Percentiles rank a stretch among this genome's conserved stretches.
Evolutionary conservation across 495 filamentous ascomycete species (phyloP).

Genomic region (Xylaria scruposa): DNA sequence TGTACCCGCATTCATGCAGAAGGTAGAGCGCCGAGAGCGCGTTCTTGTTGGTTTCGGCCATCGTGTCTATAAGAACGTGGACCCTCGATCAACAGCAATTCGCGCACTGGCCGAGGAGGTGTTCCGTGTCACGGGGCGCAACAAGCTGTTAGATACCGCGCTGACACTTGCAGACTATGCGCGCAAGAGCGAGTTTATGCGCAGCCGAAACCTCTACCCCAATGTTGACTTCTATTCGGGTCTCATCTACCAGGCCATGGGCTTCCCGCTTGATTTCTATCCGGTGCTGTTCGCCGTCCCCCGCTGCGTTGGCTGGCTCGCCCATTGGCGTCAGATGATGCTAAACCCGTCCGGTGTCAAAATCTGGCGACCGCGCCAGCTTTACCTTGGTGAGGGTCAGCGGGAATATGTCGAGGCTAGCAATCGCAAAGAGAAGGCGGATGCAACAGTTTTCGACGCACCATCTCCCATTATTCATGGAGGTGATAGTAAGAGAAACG

Average conservation of each 20-base stretch:
- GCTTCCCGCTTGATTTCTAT: constrained; percentile 51
- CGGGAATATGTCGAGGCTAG: constrained; percentile 41
- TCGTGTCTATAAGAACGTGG: constrained; percentile 59
- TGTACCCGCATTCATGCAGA: constrained; percentile 53
- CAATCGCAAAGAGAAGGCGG: constrained; percentile 39
- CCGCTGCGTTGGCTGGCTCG: constrained; percentile 47
- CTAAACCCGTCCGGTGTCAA: constrained; percentile 43
- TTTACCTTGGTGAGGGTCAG: constrained; percentile 44
- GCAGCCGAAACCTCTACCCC: constrained; percentile 52
- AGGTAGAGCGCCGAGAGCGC: constrained; percentile 56
- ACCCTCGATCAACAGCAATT: constrained; percentile 57
- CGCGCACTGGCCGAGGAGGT: constrained; percentile 52
- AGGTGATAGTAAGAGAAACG: constrained; percentile 32
- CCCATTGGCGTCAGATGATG: constrained; percentile 49
- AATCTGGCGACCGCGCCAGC: constrained; percentile 49
- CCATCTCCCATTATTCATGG: constrained; percentile 27
- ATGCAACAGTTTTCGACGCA: constrained; percentile 28
- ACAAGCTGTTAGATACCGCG: constrained; percentile 56
- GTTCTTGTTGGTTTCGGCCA: constrained; percentile 65
- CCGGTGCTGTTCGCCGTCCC: constrained; percentile 50
- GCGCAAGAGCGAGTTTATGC: constrained; percentile 58
- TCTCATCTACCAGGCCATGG: constrained; percentile 61
- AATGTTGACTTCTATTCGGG: constrained; percentile 65
- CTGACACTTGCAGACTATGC: constrained; percentile 56
- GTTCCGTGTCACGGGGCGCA: constrained; percentile 43